These are phyloP conservation scores for Clonostachys solani DNA, from an alignment of 2,329 filamentous ascomycete species.

Conservation along the genomic window DNA sequence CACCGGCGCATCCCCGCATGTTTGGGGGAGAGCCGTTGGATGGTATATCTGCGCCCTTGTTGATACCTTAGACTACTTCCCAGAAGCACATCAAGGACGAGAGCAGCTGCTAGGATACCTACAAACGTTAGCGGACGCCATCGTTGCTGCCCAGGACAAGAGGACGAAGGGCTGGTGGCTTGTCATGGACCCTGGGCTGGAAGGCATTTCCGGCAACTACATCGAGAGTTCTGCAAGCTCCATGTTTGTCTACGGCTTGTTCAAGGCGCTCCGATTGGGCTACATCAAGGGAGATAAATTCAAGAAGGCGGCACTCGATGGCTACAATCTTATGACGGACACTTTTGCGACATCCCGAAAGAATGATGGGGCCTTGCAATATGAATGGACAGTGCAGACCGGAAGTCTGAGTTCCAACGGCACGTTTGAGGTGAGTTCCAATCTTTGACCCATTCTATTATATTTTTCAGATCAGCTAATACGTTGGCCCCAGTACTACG, in stretches of 20 bases:
- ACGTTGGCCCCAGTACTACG: conserved; percentile 18
- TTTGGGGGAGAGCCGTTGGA: conserved; percentile 49
- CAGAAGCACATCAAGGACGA: conserved; percentile 25
- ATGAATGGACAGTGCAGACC: conserved; percentile 46
- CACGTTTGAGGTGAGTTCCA: conserved; percentile 43
- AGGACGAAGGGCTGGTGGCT: conserved; percentile 51
- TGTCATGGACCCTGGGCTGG: conserved; percentile 45
- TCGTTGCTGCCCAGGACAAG: conserved; percentile 34
- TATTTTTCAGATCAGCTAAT: background rate
- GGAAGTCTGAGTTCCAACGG: conserved; percentile 44
- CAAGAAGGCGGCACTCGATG: conserved; percentile 18
- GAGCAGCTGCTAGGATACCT: conserved; percentile 31
- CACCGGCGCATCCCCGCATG: conserved; percentile 44
- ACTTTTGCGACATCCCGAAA: conserved; percentile 35
- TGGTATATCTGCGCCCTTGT: conserved; percentile 50
- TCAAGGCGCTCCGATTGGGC: conserved; percentile 31
- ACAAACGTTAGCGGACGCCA: conserved; percentile 29
- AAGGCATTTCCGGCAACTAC: conserved; percentile 47
- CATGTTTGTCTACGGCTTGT: conserved; percentile 50
- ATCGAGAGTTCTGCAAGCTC: conserved; percentile 55
- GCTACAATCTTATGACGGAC: conserved; percentile 20
- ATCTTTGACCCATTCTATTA: background rate
- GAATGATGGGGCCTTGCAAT: conserved; percentile 41
- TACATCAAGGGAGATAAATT: conserved; percentile 11
- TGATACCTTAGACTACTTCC: conserved; percentile 42